Evolutionary conservation across 805 yeast species (phyloP).

Genomic region (Cyberlindnera americana): DNA sequence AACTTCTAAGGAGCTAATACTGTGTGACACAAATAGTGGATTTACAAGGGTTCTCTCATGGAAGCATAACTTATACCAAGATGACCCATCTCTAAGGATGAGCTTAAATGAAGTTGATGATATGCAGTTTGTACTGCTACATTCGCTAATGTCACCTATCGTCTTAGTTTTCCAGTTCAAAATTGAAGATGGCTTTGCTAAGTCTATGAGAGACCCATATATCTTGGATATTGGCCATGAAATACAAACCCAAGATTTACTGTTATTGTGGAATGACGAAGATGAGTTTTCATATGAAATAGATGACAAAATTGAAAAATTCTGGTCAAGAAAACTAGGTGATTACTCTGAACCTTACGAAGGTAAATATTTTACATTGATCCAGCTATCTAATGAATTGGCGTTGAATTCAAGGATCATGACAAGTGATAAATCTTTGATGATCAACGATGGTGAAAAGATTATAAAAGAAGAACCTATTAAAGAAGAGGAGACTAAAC

Average conservation of each 20-base stretch:
- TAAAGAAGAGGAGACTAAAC: not conserved
- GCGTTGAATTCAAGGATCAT: slow-evolving; percentile 1
- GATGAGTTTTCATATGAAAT: slow-evolving; percentile 1
- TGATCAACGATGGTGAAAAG: slow-evolving; percentile 2
- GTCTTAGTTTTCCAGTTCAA: slow-evolving; percentile 35
- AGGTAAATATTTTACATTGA: slow-evolving; percentile 4
- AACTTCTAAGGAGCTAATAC: slow-evolving; percentile 62
- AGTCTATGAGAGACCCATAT: slow-evolving; percentile 37
- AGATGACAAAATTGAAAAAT: not conserved
- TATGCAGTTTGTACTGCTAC: slow-evolving; percentile 22
- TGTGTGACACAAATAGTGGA: slow-evolving; percentile 39
- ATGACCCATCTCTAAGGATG: slow-evolving; percentile 52
- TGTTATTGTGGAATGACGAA: not conserved
- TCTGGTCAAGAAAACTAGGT: slow-evolving; percentile 5
- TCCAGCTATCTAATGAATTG: slow-evolving; percentile 11
- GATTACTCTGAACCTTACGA: not conserved
- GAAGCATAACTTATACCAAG: slow-evolving; percentile 61
- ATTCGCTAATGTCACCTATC: slow-evolving; percentile 33
- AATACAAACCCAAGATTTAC: not conserved
- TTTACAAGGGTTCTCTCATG: slow-evolving; percentile 58
- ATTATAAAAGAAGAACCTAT: slow-evolving; percentile 1
- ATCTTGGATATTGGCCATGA: slow-evolving; percentile 7
- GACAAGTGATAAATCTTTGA: not conserved
- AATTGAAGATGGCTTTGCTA: slow-evolving; percentile 32
- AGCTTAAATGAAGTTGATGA: slow-evolving; percentile 27